Conservation (phyloP, 495 filamentous ascomycete species). For the Peziza echinospora region DNA sequence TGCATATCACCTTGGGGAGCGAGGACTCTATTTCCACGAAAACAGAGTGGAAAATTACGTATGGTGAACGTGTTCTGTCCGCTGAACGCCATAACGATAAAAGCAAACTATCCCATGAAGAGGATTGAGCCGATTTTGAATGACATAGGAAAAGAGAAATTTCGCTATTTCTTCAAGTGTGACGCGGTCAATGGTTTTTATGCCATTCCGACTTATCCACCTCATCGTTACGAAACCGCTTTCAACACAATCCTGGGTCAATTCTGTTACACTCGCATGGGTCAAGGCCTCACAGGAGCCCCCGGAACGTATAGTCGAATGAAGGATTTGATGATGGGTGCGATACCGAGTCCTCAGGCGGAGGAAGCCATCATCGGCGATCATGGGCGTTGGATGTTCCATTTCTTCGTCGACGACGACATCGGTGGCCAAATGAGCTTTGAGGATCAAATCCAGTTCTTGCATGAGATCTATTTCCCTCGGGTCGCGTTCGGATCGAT, state of each 20-base stretch:
- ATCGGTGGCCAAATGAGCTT: neutral
- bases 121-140: conserved; percentile 2
- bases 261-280: neutral
- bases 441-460: neutral
- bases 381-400: neutral
- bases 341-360: neutral
- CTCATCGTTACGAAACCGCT: conserved; percentile 2
- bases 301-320: neutral
- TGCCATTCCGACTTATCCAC: neutral
- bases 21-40: neutral
- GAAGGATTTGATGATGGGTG: neutral
- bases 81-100: neutral
- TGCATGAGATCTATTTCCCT: neutral
- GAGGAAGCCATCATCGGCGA: neutral
- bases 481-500: neutral
- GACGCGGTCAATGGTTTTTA: conserved; percentile 1
- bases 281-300: neutral
- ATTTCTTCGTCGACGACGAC: conserved; percentile 2
- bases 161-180: neutral
- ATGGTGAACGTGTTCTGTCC: conserved; percentile 3
- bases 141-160: neutral
- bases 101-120: neutral
- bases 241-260: conserved; percentile 1
- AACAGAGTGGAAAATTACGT: neutral
- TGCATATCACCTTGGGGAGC: neutral